Percentiles rank a stretch among this genome's conserved stretches.
phyloP scores from a whole-genome alignment of 1,139 yeast species.

The Suhomyces atakaporum region DNA sequence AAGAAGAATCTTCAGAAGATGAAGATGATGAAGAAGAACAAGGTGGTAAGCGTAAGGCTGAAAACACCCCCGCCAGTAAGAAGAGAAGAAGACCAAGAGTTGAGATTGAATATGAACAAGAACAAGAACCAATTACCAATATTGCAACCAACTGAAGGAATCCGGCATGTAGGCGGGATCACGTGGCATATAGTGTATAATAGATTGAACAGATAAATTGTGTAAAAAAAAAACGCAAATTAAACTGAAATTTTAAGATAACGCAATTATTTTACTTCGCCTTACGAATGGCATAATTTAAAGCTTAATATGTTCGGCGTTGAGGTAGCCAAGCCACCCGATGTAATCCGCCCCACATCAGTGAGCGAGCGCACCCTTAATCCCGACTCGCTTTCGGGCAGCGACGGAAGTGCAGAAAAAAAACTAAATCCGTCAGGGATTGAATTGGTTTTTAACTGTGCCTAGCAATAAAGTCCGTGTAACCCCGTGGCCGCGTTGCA shows the following conservation, averaged over 20 bases:
- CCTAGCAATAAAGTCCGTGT: too few species aligned
- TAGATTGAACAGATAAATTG: constrained; percentile 1
- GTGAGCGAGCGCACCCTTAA: too few species aligned
- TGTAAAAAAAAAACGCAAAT: neutral
- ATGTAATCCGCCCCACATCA: too few species aligned
- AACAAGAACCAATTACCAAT: constrained; percentile 45
- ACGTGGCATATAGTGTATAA: constrained; percentile 4
- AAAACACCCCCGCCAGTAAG: constrained; percentile 39
- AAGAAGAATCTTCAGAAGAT: constrained; percentile 17
- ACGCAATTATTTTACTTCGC: neutral
- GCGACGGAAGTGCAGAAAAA: too few species aligned
- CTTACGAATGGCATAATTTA: neutral
- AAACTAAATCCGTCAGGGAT: too few species aligned
- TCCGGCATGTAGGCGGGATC: constrained; percentile 1
- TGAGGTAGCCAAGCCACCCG: too few species aligned
- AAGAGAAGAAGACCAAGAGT: constrained; percentile 71
- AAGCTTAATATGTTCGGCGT: too few species aligned
- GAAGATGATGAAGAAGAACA: constrained; percentile 21
- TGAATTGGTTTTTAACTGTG: too few species aligned
- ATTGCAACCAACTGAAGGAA: constrained; percentile 24
- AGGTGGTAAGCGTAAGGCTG: constrained; percentile 40
- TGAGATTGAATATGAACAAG: constrained; percentile 84
- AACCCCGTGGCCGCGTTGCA: too few species aligned
- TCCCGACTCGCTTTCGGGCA: too few species aligned
- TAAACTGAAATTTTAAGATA: neutral